Evolutionary conservation across 2,329 filamentous ascomycete species (phyloP).

Genomic region (Cercospora zeina): DNA sequence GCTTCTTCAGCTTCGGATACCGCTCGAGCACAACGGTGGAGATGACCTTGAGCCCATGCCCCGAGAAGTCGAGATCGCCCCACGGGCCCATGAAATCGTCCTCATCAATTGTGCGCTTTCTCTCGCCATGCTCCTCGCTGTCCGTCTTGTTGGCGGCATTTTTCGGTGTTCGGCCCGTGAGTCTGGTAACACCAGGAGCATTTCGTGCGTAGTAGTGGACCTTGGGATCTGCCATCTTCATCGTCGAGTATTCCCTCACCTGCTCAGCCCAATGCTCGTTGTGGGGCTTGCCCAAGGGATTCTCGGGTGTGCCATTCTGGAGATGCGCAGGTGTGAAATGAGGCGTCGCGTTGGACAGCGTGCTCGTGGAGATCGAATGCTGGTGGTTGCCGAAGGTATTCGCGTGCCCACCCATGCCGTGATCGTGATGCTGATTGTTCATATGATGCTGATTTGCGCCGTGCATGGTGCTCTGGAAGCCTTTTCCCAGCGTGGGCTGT

Average conservation of each 20-base stretch:
- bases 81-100: slow-evolving; percentile 67
- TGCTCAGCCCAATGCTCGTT: slow-evolving; percentile 85
- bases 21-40: slow-evolving; percentile 72
- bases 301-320: slow-evolving; percentile 61
- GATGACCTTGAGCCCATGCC: slow-evolving; percentile 87
- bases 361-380: slow-evolving; percentile 60
- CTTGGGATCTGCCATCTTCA: slow-evolving; percentile 36
- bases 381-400: slow-evolving; percentile 61
- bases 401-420: slow-evolving; percentile 56
- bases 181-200: slow-evolving; percentile 44
- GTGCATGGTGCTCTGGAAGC: slow-evolving; percentile 63
- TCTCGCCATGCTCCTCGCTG: slow-evolving; percentile 56
- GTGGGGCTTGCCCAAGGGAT: slow-evolving; percentile 55
- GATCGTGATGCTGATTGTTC: slow-evolving; percentile 49
- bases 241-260: slow-evolving; percentile 54
- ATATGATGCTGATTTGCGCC: slow-evolving; percentile 43
- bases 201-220: slow-evolving; percentile 74
- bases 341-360: slow-evolving; percentile 65
- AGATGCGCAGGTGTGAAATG: slow-evolving; percentile 61
- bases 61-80: slow-evolving; percentile 91
- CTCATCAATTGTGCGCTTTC: slow-evolving; percentile 58
- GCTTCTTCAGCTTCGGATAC: slow-evolving; percentile 85
- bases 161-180: slow-evolving; percentile 30
- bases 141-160: slow-evolving; percentile 52
- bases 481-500: slow-evolving; percentile 65